Percentiles rank a stretch among this genome's conserved stretches.
phyloP scores from a whole-genome alignment of 495 filamentous ascomycete species.

The Physcia stellaris region DNA sequence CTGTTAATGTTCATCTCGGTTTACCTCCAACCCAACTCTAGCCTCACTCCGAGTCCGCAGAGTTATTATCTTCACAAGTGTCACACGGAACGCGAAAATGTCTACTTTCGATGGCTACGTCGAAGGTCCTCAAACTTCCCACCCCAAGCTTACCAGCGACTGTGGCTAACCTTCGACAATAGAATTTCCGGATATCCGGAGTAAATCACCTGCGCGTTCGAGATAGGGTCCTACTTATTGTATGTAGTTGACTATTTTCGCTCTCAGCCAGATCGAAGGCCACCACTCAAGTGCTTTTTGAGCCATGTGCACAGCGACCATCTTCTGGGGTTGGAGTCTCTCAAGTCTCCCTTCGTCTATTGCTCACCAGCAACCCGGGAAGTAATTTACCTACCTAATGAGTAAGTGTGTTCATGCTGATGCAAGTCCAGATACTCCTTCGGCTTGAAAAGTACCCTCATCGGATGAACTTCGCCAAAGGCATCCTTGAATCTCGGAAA shows the following conservation, averaged over 20 bases:
- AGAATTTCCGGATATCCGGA: slow-evolving; percentile 61
- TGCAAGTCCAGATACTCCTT: slow-evolving; percentile 39
- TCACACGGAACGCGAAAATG: too few relatives aligned
- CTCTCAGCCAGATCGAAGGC: slow-evolving; percentile 30
- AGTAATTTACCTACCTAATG: slow-evolving; percentile 24
- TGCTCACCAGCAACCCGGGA: slow-evolving; percentile 77
- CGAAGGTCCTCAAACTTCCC: too few relatives aligned
- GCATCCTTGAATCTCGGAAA: slow-evolving; percentile 58
- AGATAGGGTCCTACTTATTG: slow-evolving; percentile 1
- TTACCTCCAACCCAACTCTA: too few relatives aligned
- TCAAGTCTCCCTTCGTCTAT: slow-evolving; percentile 70
- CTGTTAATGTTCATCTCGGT: too few relatives aligned
- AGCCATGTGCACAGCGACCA: slow-evolving; percentile 93
- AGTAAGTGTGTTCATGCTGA: slow-evolving; percentile 3
- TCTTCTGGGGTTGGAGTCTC: slow-evolving; percentile 65
- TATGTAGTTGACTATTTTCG: slow-evolving; percentile 73
- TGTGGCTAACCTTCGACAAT: slow-evolving; percentile 1
- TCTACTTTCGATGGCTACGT: slow-evolving; percentile 72
- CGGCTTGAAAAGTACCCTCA: slow-evolving; percentile 63
- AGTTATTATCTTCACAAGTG: too few relatives aligned
- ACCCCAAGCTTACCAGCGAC: slow-evolving; percentile 8
- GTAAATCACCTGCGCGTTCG: slow-evolving; percentile 14
- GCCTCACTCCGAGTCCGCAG: too few relatives aligned
- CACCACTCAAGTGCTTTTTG: slow-evolving; percentile 76
- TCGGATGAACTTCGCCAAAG: slow-evolving; percentile 63